Conservation (phyloP, 345 rosid genomes). For the Brassica carinata region DNA sequence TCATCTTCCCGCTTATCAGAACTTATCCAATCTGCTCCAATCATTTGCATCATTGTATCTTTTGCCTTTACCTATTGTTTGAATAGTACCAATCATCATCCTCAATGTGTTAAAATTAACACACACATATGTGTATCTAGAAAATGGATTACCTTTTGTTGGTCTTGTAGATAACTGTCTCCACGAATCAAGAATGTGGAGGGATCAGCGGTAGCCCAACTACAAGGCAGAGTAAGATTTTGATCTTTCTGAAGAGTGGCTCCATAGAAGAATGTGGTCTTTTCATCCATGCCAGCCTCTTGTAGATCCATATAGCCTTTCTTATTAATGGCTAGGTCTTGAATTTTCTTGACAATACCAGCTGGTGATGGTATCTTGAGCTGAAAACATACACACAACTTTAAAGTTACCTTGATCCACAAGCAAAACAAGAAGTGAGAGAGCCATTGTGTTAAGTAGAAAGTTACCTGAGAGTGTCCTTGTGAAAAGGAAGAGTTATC, state of each 20-base stretch:
- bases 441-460: conserved; percentile 39
- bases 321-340: conserved; percentile 71
- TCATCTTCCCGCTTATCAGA: conserved; percentile 73
- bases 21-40: conserved; percentile 96
- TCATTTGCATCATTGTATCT: conserved; percentile 74
- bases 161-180: conserved; percentile 64
- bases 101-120: not conserved
- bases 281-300: conserved; percentile 48
- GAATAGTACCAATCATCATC: conserved; percentile 4
- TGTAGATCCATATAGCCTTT: conserved; percentile 75
- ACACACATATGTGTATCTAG: not conserved
- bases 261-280: conserved; percentile 53
- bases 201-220: conserved; percentile 79
- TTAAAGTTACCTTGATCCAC: conserved; percentile 36
- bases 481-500: conserved; percentile 48
- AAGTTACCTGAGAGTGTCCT: conserved; percentile 40
- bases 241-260: conserved; percentile 72
- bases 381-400: conserved; percentile 26
- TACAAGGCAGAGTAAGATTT: conserved; percentile 57
- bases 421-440: conserved; percentile 13
- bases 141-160: conserved; percentile 55
- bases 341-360: conserved; percentile 72
- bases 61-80: conserved; percentile 62
- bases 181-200: conserved; percentile 81
- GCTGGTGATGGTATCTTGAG: conserved; percentile 64